A percentile compares a stretch with the other conserved stretches of the same genome.
These are phyloP conservation scores for Cornus florida DNA, from an alignment of 148 eudicot species.

Conservation along the genomic window DNA sequence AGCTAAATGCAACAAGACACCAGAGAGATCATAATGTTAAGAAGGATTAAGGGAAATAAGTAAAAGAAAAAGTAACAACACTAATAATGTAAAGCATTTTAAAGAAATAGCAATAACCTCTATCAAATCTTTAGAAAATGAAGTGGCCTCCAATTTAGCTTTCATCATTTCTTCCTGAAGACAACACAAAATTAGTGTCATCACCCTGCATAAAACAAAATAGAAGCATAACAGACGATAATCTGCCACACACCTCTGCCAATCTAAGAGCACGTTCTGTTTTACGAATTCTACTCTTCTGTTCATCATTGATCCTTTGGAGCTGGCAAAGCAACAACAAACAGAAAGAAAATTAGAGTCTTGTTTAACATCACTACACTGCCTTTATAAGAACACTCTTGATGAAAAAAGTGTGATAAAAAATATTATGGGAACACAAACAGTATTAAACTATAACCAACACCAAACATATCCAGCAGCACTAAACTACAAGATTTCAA, in stretches of 20 bases:
- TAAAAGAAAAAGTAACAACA: not conserved
- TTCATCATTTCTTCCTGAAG: conserved; percentile 65
- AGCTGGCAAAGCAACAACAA: conserved; percentile 35
- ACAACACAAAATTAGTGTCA: conserved; percentile 8
- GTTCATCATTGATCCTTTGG: conserved; percentile 29
- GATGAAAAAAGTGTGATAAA: not conserved
- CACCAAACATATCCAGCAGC: not conserved
- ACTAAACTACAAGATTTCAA: not conserved
- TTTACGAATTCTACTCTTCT: conserved; percentile 28
- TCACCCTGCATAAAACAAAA: not conserved
- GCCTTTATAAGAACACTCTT: not conserved
- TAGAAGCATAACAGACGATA: not conserved
- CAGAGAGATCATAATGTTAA: not conserved
- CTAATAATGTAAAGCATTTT: not conserved
- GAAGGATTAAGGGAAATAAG: not conserved
- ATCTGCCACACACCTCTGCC: conserved; percentile 31
- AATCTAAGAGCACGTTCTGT: conserved; percentile 33
- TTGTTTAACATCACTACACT: not conserved
- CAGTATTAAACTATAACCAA: not conserved
- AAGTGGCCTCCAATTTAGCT: conserved; percentile 53
- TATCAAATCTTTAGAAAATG: conserved; percentile 38
- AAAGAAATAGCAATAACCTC: conserved; percentile 31
- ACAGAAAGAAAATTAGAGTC: not conserved
- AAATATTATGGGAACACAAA: not conserved
- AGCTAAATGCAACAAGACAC: conserved; percentile 1